A percentile compares a stretch with the other conserved stretches of the same genome.
Conservation (phyloP, 495 filamentous ascomycete genomes). For the Xylaria sp. region DNA sequence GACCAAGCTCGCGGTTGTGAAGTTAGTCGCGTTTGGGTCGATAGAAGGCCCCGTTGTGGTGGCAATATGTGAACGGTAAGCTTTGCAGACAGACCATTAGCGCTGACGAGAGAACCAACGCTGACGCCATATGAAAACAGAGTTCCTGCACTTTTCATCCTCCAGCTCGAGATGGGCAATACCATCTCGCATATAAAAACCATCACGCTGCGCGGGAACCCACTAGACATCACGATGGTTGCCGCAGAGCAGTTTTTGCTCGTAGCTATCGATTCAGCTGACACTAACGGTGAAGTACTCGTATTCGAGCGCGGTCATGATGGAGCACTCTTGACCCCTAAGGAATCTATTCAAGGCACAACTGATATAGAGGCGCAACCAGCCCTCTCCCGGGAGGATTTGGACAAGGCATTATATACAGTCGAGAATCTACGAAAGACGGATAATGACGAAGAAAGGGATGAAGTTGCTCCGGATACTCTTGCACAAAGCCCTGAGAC, state of each 20-base stretch:
- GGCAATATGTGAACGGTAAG: conserved; percentile 75
- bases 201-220: conserved; percentile 63
- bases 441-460: conserved; percentile 50
- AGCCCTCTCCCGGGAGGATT: conserved; percentile 45
- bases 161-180: conserved; percentile 51
- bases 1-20: conserved; percentile 59
- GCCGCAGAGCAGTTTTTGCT: conserved; percentile 46
- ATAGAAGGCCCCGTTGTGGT: conserved; percentile 51
- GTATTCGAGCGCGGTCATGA: conserved; percentile 31
- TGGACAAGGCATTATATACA: conserved; percentile 70
- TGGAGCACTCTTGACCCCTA: conserved; percentile 27
- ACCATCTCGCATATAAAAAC: conserved; percentile 54
- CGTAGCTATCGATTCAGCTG: conserved; percentile 61
- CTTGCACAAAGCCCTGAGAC: conserved; percentile 11
- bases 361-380: conserved; percentile 31
- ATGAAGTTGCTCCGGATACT: conserved; percentile 27
- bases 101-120: conserved; percentile 3
- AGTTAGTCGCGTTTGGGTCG: conserved; percentile 47
- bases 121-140: conserved; percentile 52
- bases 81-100: conserved; percentile 16
- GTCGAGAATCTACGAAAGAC: conserved; percentile 78
- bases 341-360: conserved; percentile 29
- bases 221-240: conserved; percentile 60
- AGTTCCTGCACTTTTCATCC: conserved; percentile 66
- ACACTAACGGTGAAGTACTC: conserved; percentile 11